Evolutionary conservation across 176 grass and related monocot species (phyloP), one percentile per base, ranked within the genome.

Genomic region (Aegilops bicornis): DNA sequence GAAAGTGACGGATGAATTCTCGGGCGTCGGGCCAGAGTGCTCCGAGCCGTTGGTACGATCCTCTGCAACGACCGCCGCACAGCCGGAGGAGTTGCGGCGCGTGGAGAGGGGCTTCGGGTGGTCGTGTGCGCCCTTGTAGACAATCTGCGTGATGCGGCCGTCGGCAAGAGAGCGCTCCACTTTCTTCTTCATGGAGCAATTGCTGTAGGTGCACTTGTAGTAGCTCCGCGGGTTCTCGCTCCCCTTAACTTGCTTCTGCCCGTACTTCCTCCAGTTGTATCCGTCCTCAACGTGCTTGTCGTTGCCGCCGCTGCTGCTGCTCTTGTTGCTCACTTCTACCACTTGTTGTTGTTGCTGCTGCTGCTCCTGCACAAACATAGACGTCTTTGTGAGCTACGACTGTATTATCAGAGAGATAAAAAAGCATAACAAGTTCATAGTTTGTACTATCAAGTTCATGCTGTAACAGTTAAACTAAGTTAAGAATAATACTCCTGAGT

Each of bases 261-360:
- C 95, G 68, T 98, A 98, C 88, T 98, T 98, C 60, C 95, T 91
- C 95, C 95, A 98, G 67, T 98, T 98, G 86, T 95, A 98, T 0
- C 93, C 95, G 30, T 98, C 93, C 63, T 98, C 93, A 4, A 91
- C 82, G 82, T 90, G 72, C 3, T 76, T 94, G 58, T 78, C 90
- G 31, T n/a, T 24, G 14, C 5, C 2, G 64, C 15, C 1, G 30
- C 32, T 10, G 20, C 71, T 42, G n/a, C 10, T 7, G 61, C 60
- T 79, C 59, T 67, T 84, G 58, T 47, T 74, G 80, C 78, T 89
- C 29, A 10, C 24, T 20, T 37, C 54, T 6, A 78, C 84, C 9
- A 60, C 59, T 30, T 84, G 24, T 60, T 82, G 64, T 8, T 84
- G 43, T 60, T 82, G 83, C 2, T 43, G 42, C 3, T 43, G 42